Conservation (phyloP, 257 asterid genomes). For the Euphrasia confusa region DNA sequence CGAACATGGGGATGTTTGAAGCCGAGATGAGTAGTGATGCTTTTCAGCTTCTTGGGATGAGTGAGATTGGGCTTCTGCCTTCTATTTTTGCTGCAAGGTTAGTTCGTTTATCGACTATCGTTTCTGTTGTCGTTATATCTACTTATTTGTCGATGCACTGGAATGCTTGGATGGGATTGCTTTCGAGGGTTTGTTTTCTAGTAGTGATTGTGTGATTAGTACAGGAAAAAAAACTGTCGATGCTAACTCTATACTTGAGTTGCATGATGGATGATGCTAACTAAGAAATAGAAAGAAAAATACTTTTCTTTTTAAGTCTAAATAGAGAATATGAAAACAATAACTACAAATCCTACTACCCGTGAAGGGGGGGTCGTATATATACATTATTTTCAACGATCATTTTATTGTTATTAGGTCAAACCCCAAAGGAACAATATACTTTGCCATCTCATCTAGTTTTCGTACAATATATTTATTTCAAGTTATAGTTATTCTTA, state of each 20-base stretch:
- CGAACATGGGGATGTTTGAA: slow-evolving; percentile 84
- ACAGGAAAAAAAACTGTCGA: no score
- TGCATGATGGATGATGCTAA: no score
- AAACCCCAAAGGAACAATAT: neutral
- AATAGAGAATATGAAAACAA: no score
- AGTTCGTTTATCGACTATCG: neutral
- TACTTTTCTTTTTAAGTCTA: no score
- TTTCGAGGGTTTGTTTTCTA: neutral
- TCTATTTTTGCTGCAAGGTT: slow-evolving; percentile 71
- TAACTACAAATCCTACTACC: neutral
- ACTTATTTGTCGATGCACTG: neutral
- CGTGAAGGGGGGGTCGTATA: neutral
- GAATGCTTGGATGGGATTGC: neutral
- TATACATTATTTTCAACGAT: no score
- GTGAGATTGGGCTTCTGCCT: slow-evolving; percentile 91
- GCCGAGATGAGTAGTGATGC: slow-evolving; percentile 96
- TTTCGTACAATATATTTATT: neutral
- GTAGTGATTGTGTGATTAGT: neutral
- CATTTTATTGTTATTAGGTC: no score
- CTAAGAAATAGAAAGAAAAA: no score
- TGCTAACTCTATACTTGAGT: no score
- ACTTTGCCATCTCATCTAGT: neutral
- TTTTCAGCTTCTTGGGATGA: slow-evolving; percentile 88
- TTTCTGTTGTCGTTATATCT: neutral
- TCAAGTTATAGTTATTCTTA: no score